These are phyloP conservation scores for Acer negundo DNA, from an alignment of 345 rosid genomes.

Conservation along the genomic window DNA sequence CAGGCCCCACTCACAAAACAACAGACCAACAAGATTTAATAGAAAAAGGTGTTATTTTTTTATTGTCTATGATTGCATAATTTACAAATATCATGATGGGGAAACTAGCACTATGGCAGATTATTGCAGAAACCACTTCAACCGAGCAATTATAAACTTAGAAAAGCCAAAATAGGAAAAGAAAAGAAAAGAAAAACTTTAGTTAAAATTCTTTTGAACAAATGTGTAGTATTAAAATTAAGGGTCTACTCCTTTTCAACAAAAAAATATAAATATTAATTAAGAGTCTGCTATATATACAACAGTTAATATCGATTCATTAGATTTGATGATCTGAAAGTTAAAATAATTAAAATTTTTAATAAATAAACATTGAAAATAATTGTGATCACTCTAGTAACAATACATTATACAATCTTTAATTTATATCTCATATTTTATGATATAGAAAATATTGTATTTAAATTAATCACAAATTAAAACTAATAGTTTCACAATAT, in stretches of 20 bases:
- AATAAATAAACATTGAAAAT: background rate
- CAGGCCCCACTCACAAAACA: conserved; percentile 20
- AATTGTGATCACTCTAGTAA: background rate
- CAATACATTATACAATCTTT: background rate
- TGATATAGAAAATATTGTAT: too few relatives aligned
- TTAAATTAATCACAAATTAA: too few relatives aligned
- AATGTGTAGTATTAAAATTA: too few relatives aligned
- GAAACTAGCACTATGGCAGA: background rate
- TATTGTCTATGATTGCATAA: conserved; percentile 23
- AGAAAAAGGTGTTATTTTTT: conserved; percentile 26
- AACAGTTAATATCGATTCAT: background rate
- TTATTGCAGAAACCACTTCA: conserved; percentile 11
- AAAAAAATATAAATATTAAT: too few relatives aligned
- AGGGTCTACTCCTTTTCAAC: too few relatives aligned
- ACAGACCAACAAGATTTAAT: conserved; percentile 26
- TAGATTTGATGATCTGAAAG: too few relatives aligned
- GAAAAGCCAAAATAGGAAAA: background rate
- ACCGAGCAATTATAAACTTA: background rate
- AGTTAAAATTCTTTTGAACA: background rate
- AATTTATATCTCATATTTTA: background rate
- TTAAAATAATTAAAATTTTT: too few relatives aligned
- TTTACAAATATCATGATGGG: conserved; percentile 13
- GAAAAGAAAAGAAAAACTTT: background rate
- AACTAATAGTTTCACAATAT: background rate
- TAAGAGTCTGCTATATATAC: too few relatives aligned